Base-by-base conservation (phyloP, 805 yeast genomes). In the Debaryomyces prosopidis region DNA sequence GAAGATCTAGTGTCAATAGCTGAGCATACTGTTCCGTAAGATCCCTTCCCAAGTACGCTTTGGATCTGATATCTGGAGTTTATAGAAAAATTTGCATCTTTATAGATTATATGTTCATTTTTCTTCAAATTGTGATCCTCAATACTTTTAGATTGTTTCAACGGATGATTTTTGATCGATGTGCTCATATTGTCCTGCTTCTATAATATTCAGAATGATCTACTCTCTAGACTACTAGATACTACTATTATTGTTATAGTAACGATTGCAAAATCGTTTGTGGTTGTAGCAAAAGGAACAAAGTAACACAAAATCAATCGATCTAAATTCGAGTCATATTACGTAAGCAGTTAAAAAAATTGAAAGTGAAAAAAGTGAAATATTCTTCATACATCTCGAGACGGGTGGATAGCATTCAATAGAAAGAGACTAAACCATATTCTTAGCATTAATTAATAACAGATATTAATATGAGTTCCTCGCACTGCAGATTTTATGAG, bases 401-500 rank as follows among this genome's bases (percentile, higher is more conserved):
- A 23, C 26, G 26, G 26, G 9, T 23, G 6, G 26, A 23, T 23
- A 23, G 26, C 26, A 23, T 30, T 30, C 33, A 30, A 30, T 30
- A 30, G 33, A 30, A 30, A 30, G 26, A 3, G 3, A 23, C 26
- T 23, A 23, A 23, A 23, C 9, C 26, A 23, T 23, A 23, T 23
- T 23, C 2, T 23, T 23, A 23, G 30, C 10, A 27, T 5, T 30
- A 39, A 31, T 16, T 27, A 31, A 28, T 23, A 23, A 23, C 26
- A 23, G 3, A 23, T 23, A 10, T 27, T 38, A 42, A 32, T 18
- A 88, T 89, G 96, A 85, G 91, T 62, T 82, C 88, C 34, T 84
- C 96, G 39, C 85, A 88, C 68, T 91, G 97, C 77, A 86, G 99
- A 75, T 94, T 87, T 73, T 94, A 94, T 69, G 99, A 92, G 73